Conservation (phyloP, 2,329 filamentous ascomycete species). For the Nothopassalora personata region DNA sequence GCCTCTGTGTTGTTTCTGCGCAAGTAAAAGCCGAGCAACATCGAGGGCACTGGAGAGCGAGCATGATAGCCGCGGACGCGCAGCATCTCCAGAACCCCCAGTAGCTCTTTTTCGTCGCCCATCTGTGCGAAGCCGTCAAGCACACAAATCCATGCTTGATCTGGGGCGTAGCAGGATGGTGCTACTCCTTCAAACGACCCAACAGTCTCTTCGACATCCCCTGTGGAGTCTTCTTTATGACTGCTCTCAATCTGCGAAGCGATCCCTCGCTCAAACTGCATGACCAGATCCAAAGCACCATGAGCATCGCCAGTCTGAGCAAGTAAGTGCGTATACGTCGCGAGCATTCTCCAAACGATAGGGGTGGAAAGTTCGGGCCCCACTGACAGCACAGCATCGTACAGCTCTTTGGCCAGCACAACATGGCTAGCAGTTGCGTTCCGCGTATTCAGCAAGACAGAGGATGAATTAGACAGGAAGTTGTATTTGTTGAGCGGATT, state of each 20-base stretch:
- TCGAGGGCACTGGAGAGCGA: not conserved
- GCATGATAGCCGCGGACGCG: constrained; percentile 29
- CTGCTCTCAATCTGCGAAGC: not conserved
- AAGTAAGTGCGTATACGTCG: not conserved
- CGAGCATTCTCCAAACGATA: not conserved
- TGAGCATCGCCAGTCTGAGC: not conserved
- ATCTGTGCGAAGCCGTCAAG: constrained; percentile 56
- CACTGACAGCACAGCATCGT: constrained; percentile 5
- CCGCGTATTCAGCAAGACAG: not conserved
- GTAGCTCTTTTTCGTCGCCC: constrained; percentile 53
- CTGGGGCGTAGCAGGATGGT: too few species aligned
- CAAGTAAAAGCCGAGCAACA: constrained; percentile 54
- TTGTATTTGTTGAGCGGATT: not conserved
- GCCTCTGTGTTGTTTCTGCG: constrained; percentile 52
- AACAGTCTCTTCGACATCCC: not conserved
- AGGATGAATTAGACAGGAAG: not conserved
- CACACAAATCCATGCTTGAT: not conserved
- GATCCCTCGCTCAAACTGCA: not conserved
- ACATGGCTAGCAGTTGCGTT: constrained; percentile 24
- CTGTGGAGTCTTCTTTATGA: too few species aligned
- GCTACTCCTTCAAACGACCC: too few species aligned
- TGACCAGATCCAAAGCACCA: not conserved
- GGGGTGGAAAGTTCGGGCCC: not conserved
- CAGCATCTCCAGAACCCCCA: constrained; percentile 52
- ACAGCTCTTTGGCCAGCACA: constrained; percentile 38